A percentile compares a stretch with the other conserved stretches of the same genome.
phyloP scores from a whole-genome alignment of 768 basidiomycete species.

The Phanerochaete sordida region DNA sequence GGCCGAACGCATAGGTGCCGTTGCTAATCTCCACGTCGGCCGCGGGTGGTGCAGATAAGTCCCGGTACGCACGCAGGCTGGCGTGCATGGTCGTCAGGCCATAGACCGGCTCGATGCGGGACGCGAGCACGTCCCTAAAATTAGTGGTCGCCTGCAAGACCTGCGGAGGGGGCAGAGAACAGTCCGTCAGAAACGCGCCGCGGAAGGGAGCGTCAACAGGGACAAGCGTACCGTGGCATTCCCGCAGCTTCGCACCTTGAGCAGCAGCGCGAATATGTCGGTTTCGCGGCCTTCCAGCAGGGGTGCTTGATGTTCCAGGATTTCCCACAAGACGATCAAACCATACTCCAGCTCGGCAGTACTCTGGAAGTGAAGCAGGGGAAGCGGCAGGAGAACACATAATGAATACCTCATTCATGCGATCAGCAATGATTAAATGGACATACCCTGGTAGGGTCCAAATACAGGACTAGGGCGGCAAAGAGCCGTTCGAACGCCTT shows the following conservation, averaged over 20 bases:
- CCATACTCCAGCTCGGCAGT: conserved; percentile 72
- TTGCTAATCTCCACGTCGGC: conserved; percentile 54
- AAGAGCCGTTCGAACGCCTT: conserved; percentile 71
- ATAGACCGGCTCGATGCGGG: conserved; percentile 77
- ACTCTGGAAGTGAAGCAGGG: conserved; percentile 36
- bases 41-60: conserved; percentile 38
- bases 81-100: conserved; percentile 82
- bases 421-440: not conserved
- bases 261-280: conserved; percentile 67
- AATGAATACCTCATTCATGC: not conserved
- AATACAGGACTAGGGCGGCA: conserved; percentile 55
- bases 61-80: conserved; percentile 60
- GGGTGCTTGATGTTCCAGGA: conserved; percentile 69
- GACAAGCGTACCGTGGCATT: conserved; percentile 49
- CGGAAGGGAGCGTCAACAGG: not conserved
- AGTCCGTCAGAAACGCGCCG: not conserved
- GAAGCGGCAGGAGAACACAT: not conserved
- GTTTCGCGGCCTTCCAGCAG: conserved; percentile 79
- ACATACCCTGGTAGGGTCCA: conserved; percentile 60
- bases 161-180: conserved; percentile 34
- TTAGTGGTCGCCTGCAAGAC: conserved; percentile 81
- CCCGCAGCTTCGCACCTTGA: conserved; percentile 71
- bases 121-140: conserved; percentile 71
- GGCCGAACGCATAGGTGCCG: conserved; percentile 74
- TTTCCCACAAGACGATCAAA: conserved; percentile 79